Base-by-base conservation (phyloP, 139 green algal species). In the Gonium pectorale region DNA sequence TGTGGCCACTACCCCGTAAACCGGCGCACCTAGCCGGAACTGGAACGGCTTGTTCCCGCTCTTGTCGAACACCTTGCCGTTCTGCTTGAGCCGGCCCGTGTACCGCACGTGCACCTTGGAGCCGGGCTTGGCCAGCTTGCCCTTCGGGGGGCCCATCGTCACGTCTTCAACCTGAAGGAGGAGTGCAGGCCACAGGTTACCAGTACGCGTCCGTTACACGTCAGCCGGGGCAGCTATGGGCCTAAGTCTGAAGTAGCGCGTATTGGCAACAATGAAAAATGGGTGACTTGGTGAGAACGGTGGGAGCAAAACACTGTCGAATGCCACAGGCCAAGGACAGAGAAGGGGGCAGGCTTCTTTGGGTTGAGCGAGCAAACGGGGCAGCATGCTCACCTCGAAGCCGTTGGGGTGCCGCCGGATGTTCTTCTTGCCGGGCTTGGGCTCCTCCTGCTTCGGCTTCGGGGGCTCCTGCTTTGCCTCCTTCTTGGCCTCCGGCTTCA, bases 61-160 rank as follows among this genome's bases (percentile, higher is more conserved):
- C 86, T 93, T 73, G 89, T 99, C 96, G 82, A 99, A 99, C 19
- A 98, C 88, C 86, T 97, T 97, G 75, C 95, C 95, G 71, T 90
- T 97, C 49, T 37, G 87, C 80, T 93, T 91, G n/a, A 99, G 92
- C 31, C 87, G 88, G 35, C 96, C 96, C 13, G 91, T 77, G 79
- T 99, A 99, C 81, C 60, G 73, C 71, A 86, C 51, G 1, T 15
- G 35, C 35, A 94, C 87, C 73, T 81, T 91, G 86, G 94, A 95
- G n/a, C 94, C 94, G 1, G 69, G 38, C 84, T 93, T 94, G 52
- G 94, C 94, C 51, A 96, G 83, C 90, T 97, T 97, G 81, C 91
- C 95, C 67, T 92, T 89, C 0, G 94, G 81, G 33, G 86, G 82
- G 24, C 91, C 95, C 87, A 91, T 86, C 22, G 85, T 63, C 52